Evolutionary conservation across 345 rosid species (phyloP).

Genomic region (Dipteronia sinensis): DNA sequence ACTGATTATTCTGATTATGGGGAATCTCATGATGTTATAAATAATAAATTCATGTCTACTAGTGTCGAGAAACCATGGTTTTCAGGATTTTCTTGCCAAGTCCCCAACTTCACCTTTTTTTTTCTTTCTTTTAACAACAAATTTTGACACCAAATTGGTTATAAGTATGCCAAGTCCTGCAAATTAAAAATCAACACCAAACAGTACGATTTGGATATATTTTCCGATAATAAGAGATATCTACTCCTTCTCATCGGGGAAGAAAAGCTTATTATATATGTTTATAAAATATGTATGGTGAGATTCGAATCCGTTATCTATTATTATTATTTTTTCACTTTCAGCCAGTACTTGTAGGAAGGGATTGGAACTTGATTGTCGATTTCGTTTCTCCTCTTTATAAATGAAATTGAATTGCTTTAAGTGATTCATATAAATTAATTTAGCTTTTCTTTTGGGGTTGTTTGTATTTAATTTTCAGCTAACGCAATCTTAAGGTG

Average conservation of each 20-base stretch:
- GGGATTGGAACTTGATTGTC: not conserved
- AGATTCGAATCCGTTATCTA: no score
- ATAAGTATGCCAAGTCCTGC: no score
- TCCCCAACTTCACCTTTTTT: not conserved
- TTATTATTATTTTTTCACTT: no score
- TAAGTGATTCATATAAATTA: not conserved
- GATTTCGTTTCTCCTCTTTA: not conserved
- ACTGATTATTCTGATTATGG: not conserved
- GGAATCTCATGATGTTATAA: not conserved
- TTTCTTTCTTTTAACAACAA: no score
- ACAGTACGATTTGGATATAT: no score
- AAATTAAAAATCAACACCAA: no score
- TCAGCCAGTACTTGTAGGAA: not conserved
- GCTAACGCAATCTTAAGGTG: not conserved
- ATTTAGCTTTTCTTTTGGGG: not conserved
- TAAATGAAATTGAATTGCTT: no score
- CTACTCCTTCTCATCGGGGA: no score
- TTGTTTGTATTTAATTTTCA: not conserved
- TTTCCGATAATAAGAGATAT: no score
- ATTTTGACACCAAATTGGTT: no score
- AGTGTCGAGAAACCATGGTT: not conserved
- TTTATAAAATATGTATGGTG: no score
- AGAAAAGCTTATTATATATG: no score
- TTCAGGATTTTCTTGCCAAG: not conserved
- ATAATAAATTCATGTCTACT: not conserved